These are phyloP conservation scores for Arthrobotrys sinensis DNA, from an alignment of 2,329 filamentous ascomycete species.

Conservation along the genomic window DNA sequence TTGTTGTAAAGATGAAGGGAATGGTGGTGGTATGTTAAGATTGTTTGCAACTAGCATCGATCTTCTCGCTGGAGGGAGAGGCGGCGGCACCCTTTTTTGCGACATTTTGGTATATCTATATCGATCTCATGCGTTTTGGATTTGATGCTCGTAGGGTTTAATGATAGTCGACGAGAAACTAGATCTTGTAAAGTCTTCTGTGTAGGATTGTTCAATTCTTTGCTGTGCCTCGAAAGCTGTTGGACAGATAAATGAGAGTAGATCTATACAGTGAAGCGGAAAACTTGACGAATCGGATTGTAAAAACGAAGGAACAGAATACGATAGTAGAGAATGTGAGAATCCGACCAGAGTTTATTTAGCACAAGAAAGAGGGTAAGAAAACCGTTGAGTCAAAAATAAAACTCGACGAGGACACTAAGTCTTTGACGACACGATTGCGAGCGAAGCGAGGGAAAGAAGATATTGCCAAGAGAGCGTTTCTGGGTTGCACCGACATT, in stretches of 20 bases:
- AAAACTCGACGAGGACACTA: constrained; percentile 28
- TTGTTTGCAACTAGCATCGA: constrained; percentile 35
- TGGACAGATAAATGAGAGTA: constrained; percentile 3
- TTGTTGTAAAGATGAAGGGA: constrained; percentile 44
- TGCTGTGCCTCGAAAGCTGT: constrained; percentile 3
- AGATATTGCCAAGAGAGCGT: constrained; percentile 54
- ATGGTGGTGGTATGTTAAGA: constrained; percentile 47
- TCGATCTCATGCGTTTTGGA: constrained; percentile 36
- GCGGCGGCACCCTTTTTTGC: constrained; percentile 49
- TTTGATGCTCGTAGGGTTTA: background rate
- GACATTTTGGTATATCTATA: constrained; percentile 47
- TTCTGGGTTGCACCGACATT: constrained; percentile 22
- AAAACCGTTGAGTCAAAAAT: constrained; percentile 39
- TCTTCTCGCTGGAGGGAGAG: constrained; percentile 53
- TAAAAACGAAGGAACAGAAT: constrained; percentile 19
- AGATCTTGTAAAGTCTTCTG: background rate
- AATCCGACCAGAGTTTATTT: constrained; percentile 22
- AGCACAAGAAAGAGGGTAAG: constrained; percentile 33
- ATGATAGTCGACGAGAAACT: constrained; percentile 9
- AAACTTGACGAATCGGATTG: constrained; percentile 3
- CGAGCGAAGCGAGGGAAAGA: constrained; percentile 38
- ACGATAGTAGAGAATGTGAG: constrained; percentile 33
- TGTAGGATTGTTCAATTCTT: background rate
- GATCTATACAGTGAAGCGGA: constrained; percentile 13
- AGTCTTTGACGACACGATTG: constrained; percentile 51